Percentiles rank a stretch among this genome's conserved stretches.
phyloP scores from a whole-genome alignment of 2,329 filamentous ascomycete genomes.

The Pseudogymnoascus verrucosus region DNA sequence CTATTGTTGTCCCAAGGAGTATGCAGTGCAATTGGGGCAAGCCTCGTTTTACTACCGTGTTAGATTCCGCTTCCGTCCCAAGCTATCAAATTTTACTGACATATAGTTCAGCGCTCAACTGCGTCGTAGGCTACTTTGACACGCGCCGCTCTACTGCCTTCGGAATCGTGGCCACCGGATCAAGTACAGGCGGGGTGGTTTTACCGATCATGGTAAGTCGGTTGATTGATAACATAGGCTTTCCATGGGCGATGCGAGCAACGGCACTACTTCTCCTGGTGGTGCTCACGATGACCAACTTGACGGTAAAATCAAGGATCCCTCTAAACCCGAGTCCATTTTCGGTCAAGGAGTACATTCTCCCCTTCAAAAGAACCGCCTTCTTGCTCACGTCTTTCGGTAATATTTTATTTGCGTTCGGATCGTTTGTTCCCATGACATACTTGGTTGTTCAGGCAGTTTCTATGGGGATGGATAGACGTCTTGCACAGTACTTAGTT shows the following conservation, averaged over 20 bases:
- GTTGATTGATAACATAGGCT: slow-evolving; percentile 42
- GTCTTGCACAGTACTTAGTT: slow-evolving; percentile 41
- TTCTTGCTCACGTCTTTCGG: slow-evolving; percentile 28
- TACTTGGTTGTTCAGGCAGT: slow-evolving; percentile 35
- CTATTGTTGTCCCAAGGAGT: slow-evolving; percentile 34
- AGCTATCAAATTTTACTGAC: not conserved
- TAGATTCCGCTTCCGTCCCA: not conserved
- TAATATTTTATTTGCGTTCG: slow-evolving; percentile 36
- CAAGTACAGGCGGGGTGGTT: slow-evolving; percentile 44
- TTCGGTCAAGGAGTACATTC: slow-evolving; percentile 23
- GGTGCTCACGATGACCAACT: slow-evolving; percentile 39
- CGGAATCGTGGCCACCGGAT: slow-evolving; percentile 38
- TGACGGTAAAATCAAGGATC: slow-evolving; percentile 41
- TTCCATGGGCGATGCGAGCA: slow-evolving; percentile 47
- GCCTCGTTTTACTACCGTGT: slow-evolving; percentile 28
- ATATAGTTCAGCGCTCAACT: slow-evolving; percentile 30
- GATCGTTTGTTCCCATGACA: slow-evolving; percentile 42
- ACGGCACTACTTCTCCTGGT: slow-evolving; percentile 45
- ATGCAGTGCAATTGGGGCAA: slow-evolving; percentile 34
- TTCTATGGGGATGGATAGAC: slow-evolving; percentile 35
- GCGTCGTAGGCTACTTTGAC: slow-evolving; percentile 21
- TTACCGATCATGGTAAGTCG: slow-evolving; percentile 51
- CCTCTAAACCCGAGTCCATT: slow-evolving; percentile 28
- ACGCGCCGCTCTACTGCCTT: slow-evolving; percentile 34
- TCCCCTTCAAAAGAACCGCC: slow-evolving; percentile 28